Percentiles rank a stretch among this genome's conserved stretches.
Conservation (phyloP, 2,329 filamentous ascomycete species). For the Huntiella omanensis region DNA sequence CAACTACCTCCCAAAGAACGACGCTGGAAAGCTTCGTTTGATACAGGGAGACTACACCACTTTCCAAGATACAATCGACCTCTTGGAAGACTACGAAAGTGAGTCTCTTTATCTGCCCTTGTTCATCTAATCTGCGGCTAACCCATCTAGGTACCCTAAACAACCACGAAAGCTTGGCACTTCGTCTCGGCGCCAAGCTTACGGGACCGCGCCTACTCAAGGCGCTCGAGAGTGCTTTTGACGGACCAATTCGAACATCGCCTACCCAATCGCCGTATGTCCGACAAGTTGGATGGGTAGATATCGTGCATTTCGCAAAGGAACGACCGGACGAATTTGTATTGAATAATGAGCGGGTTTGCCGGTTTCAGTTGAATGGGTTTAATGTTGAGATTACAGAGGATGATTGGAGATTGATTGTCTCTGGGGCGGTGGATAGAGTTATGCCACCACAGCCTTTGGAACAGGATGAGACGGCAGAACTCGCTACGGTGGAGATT, state of each 20-base stretch:
- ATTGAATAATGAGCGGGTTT: constrained; percentile 50
- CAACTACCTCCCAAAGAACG: constrained; percentile 32
- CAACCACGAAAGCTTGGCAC: constrained; percentile 70
- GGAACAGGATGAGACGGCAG: constrained; percentile 70
- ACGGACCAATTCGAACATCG: constrained; percentile 47
- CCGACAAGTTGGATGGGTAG: constrained; percentile 52
- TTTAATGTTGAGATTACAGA: constrained; percentile 69
- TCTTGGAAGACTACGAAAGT: constrained; percentile 64
- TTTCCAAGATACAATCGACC: constrained; percentile 51
- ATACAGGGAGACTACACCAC: constrained; percentile 42
- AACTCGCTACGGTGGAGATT: constrained; percentile 68
- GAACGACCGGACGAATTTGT: constrained; percentile 63
- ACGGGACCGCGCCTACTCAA: constrained; percentile 68
- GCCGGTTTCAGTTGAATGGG: constrained; percentile 68
- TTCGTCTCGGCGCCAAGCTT: constrained; percentile 66
- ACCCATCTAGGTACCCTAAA: constrained; percentile 46
- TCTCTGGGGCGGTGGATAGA: constrained; percentile 64
- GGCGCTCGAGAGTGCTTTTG: constrained; percentile 71
- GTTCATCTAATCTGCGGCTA: not conserved
- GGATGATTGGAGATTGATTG: constrained; percentile 72
- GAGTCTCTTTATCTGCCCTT: constrained; percentile 10
- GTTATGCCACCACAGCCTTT: constrained; percentile 61
- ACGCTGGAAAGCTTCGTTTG: constrained; percentile 26
- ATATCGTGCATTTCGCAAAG: constrained; percentile 70
- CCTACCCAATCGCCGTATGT: constrained; percentile 35